Base-by-base conservation (phyloP, 768 basidiomycete species). In the Hygrophorus russula region DNA sequence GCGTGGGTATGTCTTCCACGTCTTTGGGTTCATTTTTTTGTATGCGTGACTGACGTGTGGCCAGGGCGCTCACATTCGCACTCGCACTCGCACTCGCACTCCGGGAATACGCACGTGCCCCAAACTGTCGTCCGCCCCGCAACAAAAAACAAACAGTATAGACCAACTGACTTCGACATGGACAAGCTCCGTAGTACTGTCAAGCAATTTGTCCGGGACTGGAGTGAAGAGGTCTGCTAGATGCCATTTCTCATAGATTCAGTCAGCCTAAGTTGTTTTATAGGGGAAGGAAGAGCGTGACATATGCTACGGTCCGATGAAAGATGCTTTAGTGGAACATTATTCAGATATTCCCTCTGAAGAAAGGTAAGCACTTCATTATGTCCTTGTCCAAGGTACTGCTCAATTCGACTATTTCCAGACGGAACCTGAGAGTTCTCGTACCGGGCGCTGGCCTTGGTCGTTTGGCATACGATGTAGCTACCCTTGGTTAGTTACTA, bases 141-240 rank as follows among this genome's bases (percentile, higher is more conserved):
- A 18, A 27, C 18, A 32, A 18, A 19, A 13, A 30, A 9, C 7
- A 45, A 38, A 28, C 29, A 27, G 28, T 47, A 47, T 50, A 69
- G 64, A 45, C 73, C 79, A 0, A 77, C 73, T 0, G 84, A 88
- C 30, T 74, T 74, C 47, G 84, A 90, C 51, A 83, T 86, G 78
- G 90, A 96, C 57, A 93, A 94, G 56, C 66, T 98, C 32, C 67
- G 91, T 46, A 92, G 89, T 54, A 94, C 92, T 0, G 61, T 97
- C 31, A 89, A 94, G 55, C 91, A 94, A 53, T 82, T 94, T 41
- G 91, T 91, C 8, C 73, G 92, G 10, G 92, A 98, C 56, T 98
- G 93, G 92, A 87, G 84, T 47, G 73, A 69, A 49, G 82, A 89
- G 67, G 88, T 90, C 32, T 6, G 10, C 14, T 20, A 52, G 1